Base-by-base conservation (phyloP, 78 protist genomes). In the Polysphondylium violaceum region DNA sequence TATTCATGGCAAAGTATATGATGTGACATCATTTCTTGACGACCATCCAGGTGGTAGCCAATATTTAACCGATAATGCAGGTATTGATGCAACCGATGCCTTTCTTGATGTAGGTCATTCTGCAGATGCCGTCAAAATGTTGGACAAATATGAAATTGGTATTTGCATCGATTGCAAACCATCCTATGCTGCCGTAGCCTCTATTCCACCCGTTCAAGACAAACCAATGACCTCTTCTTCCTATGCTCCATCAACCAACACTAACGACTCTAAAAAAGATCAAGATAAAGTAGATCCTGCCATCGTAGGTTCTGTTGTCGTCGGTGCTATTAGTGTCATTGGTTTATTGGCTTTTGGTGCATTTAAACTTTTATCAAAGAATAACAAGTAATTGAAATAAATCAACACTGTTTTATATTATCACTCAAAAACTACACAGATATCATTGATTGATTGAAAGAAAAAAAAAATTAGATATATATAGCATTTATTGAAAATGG, bases 41-140 rank as follows among this genome's bases (percentile, higher is more conserved):
- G 89, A 90, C 2, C 98, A 96, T 89, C 98, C 98, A 38, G 98
- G 97, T 47, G 98, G 98, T 11, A 65, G 59, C 4, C 79, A 83
- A 6, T 44, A 53, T 43, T 29, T 83, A 23, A 7, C 69, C 36
- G 69, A 69, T 23, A 40, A 58, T 40, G 90, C 90, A 17, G 90
- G 90, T 43, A 47, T 17, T 16, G 90, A 83, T 41, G 90, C 90
- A 12, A 83, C 90, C 0, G 40, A 63, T 2, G 81, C 67, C 25
- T 83, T 83, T 23, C 19, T 83, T 11, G 90, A 83, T 58, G 60
- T 43, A 2, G 90, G 90, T 69, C 90, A 83, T 44, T 23, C 78
- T 55, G 59, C 67, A 47, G 29, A 69, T 19, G 90, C 90, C 11
- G 64, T 83, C 4, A 72, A 56, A 11, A 14, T 63, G 53, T 58